A percentile compares a stretch with the other conserved stretches of the same genome.
phyloP scores from a whole-genome alignment of 2,329 filamentous ascomycete species.

The Cercospora nicotianae region DNA sequence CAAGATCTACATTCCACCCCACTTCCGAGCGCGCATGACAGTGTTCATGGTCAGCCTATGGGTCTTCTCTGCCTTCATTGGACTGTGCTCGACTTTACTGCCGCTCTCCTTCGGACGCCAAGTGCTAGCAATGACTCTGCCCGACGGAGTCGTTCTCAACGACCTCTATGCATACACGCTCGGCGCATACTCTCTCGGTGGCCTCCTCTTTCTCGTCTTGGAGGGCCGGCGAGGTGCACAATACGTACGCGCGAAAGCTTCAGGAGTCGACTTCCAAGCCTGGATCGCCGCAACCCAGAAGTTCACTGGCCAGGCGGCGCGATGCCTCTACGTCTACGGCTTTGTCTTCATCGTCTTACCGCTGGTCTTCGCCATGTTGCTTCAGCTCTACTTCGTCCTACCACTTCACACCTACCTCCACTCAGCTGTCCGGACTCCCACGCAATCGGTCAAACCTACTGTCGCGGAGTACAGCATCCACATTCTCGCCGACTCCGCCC shows the following conservation, averaged over 20 bases:
- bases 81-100: constrained; percentile 79
- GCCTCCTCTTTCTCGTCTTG: constrained; percentile 58
- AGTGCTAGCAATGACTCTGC: constrained; percentile 72
- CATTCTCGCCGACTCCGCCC: constrained; percentile 88
- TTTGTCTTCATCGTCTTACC: constrained; percentile 79
- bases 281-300: constrained; percentile 30
- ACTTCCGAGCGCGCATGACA: constrained; percentile 76
- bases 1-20: constrained; percentile 73
- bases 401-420: constrained; percentile 77
- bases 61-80: constrained; percentile 86
- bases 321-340: constrained; percentile 71
- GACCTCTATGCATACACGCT: constrained; percentile 96
- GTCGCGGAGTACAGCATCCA: constrained; percentile 68
- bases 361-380: constrained; percentile 71
- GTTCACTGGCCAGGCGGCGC: constrained; percentile 42
- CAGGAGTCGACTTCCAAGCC: constrained; percentile 26
- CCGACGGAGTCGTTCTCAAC: constrained; percentile 73
- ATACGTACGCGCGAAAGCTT: constrained; percentile 23
- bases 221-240: constrained; percentile 22
- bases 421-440: constrained; percentile 6
- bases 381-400: constrained; percentile 86
- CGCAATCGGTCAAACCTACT: neutral
- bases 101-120: constrained; percentile 81
- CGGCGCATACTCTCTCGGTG: constrained; percentile 78
- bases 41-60: constrained; percentile 88